Percentiles rank a stretch among this genome's conserved stretches.
Conservation (phyloP, 106 monocot species). For the Phalaenopsis aphrodite region DNA sequence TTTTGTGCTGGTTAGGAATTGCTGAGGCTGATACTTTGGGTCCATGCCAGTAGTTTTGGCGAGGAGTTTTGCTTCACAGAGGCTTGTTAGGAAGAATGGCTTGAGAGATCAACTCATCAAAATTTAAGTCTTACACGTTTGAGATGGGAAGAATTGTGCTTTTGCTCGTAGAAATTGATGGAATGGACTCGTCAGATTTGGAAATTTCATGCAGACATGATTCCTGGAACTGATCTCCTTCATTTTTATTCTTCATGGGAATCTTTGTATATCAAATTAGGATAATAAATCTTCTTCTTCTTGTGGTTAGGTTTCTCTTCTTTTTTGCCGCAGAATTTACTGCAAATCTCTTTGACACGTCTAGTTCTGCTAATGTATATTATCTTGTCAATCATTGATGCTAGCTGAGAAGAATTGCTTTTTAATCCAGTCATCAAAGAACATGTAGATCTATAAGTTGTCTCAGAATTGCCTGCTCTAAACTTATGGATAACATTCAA, state of each 20-base stretch:
- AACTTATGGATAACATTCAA: too few species aligned
- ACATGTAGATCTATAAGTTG: not conserved
- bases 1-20: not conserved
- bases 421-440: not conserved
- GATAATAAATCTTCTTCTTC: not conserved
- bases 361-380: not conserved
- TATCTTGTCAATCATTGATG: not conserved
- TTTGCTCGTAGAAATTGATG: not conserved
- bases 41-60: not conserved
- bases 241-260: slow-evolving; percentile 1
- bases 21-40: too few species aligned
- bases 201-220: not conserved
- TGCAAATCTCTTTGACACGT: not conserved
- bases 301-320: slow-evolving; percentile 4
- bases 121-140: not conserved
- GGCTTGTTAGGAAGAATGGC: not conserved
- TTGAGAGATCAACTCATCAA: not conserved
- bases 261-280: slow-evolving; percentile 24
- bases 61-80: not conserved
- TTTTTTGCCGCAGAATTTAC: not conserved
- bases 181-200: not conserved
- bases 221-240: slow-evolving; percentile 3
- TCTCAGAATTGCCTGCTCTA: too few species aligned
- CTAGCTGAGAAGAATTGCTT: not conserved
- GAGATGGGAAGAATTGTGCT: not conserved